Conservation (phyloP, 1,284 basidiomycete species). For the Ceratobasidium theobromae region DNA sequence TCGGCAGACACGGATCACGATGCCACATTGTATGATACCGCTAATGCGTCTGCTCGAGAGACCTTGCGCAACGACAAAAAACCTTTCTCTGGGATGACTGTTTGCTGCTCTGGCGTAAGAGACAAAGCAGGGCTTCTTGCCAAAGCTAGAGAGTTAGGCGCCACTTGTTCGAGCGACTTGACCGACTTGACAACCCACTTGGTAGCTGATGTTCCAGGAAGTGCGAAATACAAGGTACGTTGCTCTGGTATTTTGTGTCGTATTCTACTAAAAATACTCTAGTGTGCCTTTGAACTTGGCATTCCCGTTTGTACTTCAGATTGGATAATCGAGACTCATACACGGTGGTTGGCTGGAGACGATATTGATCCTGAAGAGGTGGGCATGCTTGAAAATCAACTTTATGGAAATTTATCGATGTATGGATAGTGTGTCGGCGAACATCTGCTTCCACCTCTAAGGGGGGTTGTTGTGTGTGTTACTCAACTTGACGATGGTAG, state of each 20-base stretch:
- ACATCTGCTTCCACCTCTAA: slow-evolving; percentile 36
- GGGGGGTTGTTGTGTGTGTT: slow-evolving; percentile 36
- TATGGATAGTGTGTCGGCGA: slow-evolving; percentile 30
- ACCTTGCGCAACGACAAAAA: slow-evolving; percentile 3
- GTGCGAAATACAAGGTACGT: slow-evolving; percentile 38
- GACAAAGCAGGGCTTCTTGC: slow-evolving; percentile 33
- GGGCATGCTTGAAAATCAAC: too few relatives aligned
- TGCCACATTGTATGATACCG: neutral
- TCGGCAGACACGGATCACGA: slow-evolving; percentile 6
- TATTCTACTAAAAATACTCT: neutral
- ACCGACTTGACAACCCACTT: slow-evolving; percentile 38
- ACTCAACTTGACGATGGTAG: slow-evolving; percentile 35
- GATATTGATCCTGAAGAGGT: slow-evolving; percentile 35
- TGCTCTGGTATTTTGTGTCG: neutral
- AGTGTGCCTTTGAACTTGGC: slow-evolving; percentile 37
- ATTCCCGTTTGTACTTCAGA: slow-evolving; percentile 37
- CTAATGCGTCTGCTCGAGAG: neutral
- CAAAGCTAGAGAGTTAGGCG: slow-evolving; percentile 35
- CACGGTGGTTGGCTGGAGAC: slow-evolving; percentile 36
- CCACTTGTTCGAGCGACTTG: slow-evolving; percentile 33
- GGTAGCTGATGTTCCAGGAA: slow-evolving; percentile 37
- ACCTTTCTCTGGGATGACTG: slow-evolving; percentile 34
- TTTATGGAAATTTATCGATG: too few relatives aligned
- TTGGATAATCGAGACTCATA: slow-evolving; percentile 37
- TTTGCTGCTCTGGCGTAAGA: slow-evolving; percentile 36